Conservation (phyloP, 129 eudicot genomes). For the Chrysanthemum seticuspe region DNA sequence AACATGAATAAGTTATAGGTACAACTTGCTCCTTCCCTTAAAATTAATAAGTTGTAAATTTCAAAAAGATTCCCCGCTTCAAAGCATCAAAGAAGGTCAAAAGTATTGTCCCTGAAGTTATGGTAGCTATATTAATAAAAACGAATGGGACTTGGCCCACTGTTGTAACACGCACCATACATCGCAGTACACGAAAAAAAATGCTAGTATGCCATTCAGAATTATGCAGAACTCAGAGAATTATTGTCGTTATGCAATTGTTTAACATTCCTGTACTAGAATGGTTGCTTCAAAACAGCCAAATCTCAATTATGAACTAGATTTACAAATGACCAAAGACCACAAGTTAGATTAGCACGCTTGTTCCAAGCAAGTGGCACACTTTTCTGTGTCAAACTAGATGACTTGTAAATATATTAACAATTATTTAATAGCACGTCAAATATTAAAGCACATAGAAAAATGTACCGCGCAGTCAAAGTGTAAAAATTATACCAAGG, state of each 20-base stretch:
- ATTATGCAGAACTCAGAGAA: too few species aligned
- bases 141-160: neutral
- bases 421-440: too few species aligned
- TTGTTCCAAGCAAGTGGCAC: neutral
- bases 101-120: neutral
- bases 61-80: neutral
- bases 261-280: too few species aligned
- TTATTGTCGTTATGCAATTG: too few species aligned
- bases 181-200: neutral
- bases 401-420: neutral
- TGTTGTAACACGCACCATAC: neutral
- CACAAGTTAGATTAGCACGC: constrained; percentile 7
- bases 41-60: constrained; percentile 6
- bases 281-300: constrained; percentile 11
- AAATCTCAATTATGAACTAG: neutral
- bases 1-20: too few species aligned
- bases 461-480: neutral
- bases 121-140: neutral
- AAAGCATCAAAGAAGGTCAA: constrained; percentile 1
- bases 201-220: too few species aligned
- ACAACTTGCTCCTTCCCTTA: neutral
- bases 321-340: constrained; percentile 9
- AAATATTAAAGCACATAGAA: too few species aligned
- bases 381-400: neutral
- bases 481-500: constrained; percentile 10